Percentiles rank a stretch among this genome's conserved stretches.
These are phyloP conservation scores for Cardamine occulta DNA, from an alignment of 345 rosid species.

Conservation along the genomic window DNA sequence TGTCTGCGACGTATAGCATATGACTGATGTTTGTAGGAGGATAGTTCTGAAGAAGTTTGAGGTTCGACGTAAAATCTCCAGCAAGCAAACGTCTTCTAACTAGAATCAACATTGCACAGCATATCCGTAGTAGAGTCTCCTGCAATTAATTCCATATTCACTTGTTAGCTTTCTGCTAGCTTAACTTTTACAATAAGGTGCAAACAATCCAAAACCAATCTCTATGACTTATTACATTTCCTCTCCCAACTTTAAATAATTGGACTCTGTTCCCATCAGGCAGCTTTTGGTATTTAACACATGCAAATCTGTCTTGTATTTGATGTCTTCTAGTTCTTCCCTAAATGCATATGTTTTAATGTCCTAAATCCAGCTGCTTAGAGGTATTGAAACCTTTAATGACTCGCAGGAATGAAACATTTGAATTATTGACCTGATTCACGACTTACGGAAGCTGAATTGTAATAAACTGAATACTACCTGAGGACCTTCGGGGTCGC, in stretches of 20 bases:
- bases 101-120: conserved; percentile 46
- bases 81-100: conserved; percentile 69
- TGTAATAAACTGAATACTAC: conserved; percentile 44
- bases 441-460: background rate
- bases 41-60: conserved; percentile 80
- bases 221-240: background rate
- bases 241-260: too few relatives aligned
- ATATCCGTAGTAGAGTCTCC: conserved; percentile 42
- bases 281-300: background rate
- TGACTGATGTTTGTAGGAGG: conserved; percentile 78
- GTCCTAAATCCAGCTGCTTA: background rate
- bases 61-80: conserved; percentile 70
- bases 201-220: background rate
- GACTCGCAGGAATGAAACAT: conserved; percentile 11
- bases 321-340: background rate
- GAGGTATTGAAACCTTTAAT: background rate
- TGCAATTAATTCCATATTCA: conserved; percentile 2
- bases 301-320: background rate
- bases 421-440: background rate
- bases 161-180: conserved; percentile 7
- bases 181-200: background rate
- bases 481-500: conserved; percentile 96
- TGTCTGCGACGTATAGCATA: conserved; percentile 48
- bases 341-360: conserved; percentile 11
- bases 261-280: too few relatives aligned